Evolutionary conservation across 441 rosid species (phyloP), one percentile per base, ranked within the genome.

Genomic region (Mallotus repandus): DNA sequence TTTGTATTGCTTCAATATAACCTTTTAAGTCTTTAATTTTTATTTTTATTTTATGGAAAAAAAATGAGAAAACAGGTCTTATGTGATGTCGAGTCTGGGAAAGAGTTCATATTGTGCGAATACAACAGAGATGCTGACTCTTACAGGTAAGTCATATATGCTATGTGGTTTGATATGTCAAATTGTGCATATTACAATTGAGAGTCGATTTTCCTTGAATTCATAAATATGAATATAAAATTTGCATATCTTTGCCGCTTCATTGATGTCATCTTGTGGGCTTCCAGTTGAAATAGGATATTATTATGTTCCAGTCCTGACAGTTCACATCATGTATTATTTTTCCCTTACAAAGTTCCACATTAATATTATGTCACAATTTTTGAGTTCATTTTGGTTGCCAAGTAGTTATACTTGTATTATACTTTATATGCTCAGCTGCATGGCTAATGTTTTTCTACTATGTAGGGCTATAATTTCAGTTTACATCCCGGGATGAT

Each of bases 51-150:
- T 29, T 29, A 29, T 29, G 32, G 32, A 2, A 29, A 29, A 25
- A 16, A 21, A 12, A 21, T 73, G 64, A 9, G 72, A 49, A 63
- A 76, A 76, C 89, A 94, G 97, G 89, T 92, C 68, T 76, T 92
- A 65, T 80, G 78, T 9, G 98, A 95, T 74, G 76, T 49, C 56
- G 97, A 95, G 10, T 76, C 71, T 71, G 90, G 89, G 69, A 91
- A 91, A 78, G 94, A 88, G 76, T 95, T 91, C 81, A 91, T 95
- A 76, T 84, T 95, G 86, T 92, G 99, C 14, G 99, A 95, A 84
- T 95, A 95, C 83, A 95, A 92, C 76, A 88, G 99, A 84, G 99
- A 95, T 83, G 99, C 99, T 0, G 99, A 95, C 78, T 95, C 98
- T 49, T 89, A 94, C 74, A 88, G 97, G 98, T 89, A 29, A 29